Evolutionary conservation across 176 grass and related monocot species (phyloP), one percentile per base, ranked within the genome.

Genomic region (Bromus sterilis): DNA sequence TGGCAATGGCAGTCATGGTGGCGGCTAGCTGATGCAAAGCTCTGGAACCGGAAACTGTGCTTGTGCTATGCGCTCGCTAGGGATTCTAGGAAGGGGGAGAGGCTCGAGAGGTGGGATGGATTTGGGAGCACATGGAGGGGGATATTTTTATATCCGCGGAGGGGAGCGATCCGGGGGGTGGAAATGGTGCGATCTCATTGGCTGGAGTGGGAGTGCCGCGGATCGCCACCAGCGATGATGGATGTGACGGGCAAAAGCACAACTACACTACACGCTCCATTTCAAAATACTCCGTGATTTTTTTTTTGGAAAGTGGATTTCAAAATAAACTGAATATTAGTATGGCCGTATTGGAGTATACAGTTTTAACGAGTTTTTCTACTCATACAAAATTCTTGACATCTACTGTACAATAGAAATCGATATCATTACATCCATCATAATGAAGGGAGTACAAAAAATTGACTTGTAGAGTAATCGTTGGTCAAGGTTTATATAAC

Each of bases 1-100:
- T 91, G 40, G 83, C 72, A 35, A 85, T 67, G 7, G 89, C 86
- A 24, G 89, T 63, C 92, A 91, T 94, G 18, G 2, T 43, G 64
- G 28, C n/a, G 64, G 28, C n/a, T 0, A 3, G 25, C 3, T 30
- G n/a, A 66, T 35, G 24, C 26, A 39, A 4, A 42, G 7, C 33
- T 32, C 81, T 48, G 16, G 35, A 77, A 74, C 78, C 2, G 66
- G 66, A 42, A 42, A 15, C 12, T 24, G 9, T 15, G 25, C 68
- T 26, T 15, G 37, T 13, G 66, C 37, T 43, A 31, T 13, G 51
- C 14, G 49, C 7, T 39, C 6, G 2, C 1, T 48, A 15, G 82
- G 23, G 37, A 43, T 43, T 41, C 37, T 25, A 1, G 55, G 28
- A 55, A 12, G 16, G 2, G 28, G 29, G 48, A 35, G 43, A 4